Evolutionary conservation across 441 rosid genomes (phyloP), one percentile per base, ranked within the genome.

Genomic region (Macaranga tanarius): DNA sequence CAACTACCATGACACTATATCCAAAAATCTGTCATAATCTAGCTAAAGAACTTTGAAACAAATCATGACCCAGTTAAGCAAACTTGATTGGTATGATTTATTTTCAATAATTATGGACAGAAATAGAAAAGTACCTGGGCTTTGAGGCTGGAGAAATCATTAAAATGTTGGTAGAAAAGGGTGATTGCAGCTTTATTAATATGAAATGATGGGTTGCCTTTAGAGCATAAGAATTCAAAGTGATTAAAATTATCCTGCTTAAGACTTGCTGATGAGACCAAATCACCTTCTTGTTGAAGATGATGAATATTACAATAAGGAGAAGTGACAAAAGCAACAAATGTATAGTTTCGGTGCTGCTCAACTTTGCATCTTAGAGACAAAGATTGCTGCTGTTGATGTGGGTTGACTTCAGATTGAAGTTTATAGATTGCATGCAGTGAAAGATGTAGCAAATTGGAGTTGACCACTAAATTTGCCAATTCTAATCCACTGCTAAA

Each of bases 401-500:
- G 19, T 54, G 5, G 72, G 68, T 47, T 55, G 69, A 40, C 26
- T 54, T 76, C 79, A 15, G 31, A 3, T 16, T 74, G 62, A 62
- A 81, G 62, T 67, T 78, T 40, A 23, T 40, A 65, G 75, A 88
- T 82, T 68, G 79, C 76, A 2, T 1, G 69, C 84, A 85, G 85
- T 22, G 90, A 79, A 19, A 10, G 61, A 2, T 54, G 31, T 73
- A 89, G 76, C 44, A 90, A 58, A 65, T 72, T 86, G 8, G 95
- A 85, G 79, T 75, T 80, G 71, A 84, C 79, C 75, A 73, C 71
- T 26, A 88, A 79, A 76, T 80, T 86, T 54, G 88, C 92, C 52
- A 51, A 16, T 34, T 76, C 68, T 62, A 65, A 13, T 25, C 80
- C 66, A 60, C 72, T 68, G 67, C 42, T 34, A 45, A 61, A 78